A percentile compares a stretch with the other conserved stretches of the same genome.
These are phyloP conservation scores for Penicillium bialowiezense DNA, from an alignment of 495 filamentous ascomycete species.

Conservation along the genomic window DNA sequence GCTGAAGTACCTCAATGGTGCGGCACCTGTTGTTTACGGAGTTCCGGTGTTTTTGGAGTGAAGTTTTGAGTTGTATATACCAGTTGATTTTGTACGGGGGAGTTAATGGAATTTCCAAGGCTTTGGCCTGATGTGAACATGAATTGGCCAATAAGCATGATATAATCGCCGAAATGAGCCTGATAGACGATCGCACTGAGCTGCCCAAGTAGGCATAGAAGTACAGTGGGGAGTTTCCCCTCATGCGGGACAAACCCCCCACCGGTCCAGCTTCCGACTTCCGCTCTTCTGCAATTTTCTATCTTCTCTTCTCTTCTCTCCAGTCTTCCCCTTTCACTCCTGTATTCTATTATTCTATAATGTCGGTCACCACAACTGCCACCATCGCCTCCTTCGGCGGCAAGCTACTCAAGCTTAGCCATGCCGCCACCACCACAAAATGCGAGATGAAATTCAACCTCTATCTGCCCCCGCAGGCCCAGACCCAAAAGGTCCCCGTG, in stretches of 20 bases:
- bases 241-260: slow-evolving; percentile 3
- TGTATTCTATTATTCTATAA: slow-evolving; percentile 26
- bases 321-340: neutral
- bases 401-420: slow-evolving; percentile 88
- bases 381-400: slow-evolving; percentile 92
- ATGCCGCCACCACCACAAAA: slow-evolving; percentile 65
- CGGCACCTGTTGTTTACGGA: slow-evolving; percentile 90
- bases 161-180: too few relatives aligned
- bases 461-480: slow-evolving; percentile 60
- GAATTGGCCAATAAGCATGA: too few relatives aligned
- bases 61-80: slow-evolving; percentile 6
- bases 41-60: slow-evolving; percentile 79
- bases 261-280: neutral
- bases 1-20: slow-evolving; percentile 87
- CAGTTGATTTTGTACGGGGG: slow-evolving; percentile 6
- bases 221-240: slow-evolving; percentile 18
- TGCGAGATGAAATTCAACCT: slow-evolving; percentile 70
- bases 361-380: slow-evolving; percentile 82
- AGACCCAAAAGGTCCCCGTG: slow-evolving; percentile 65
- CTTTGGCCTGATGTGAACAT: too few relatives aligned
- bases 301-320: neutral
- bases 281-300: neutral
- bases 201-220: too few relatives aligned
- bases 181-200: too few relatives aligned
- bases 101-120: too few relatives aligned